Percentiles rank a stretch among this genome's conserved stretches.
phyloP scores from a whole-genome alignment of 768 basidiomycete species.

The button mushroom (Agaricus bisporus) region DNA sequence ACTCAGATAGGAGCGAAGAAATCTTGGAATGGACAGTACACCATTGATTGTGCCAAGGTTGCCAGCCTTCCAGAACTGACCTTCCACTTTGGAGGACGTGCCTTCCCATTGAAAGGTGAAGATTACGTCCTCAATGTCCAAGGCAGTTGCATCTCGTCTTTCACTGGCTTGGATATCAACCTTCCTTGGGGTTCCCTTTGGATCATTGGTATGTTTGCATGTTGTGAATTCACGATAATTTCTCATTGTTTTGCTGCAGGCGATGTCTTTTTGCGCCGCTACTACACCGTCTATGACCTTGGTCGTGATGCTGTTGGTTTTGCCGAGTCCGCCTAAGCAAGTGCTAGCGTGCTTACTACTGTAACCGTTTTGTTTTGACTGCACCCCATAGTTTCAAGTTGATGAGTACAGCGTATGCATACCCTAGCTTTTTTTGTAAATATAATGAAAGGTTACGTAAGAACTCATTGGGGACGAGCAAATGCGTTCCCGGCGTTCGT shows the following conservation, averaged over 20 bases:
- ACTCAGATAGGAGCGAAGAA: constrained; percentile 90
- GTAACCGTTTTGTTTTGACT: not conserved
- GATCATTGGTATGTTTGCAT: constrained; percentile 66
- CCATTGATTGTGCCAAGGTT: constrained; percentile 82
- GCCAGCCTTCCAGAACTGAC: constrained; percentile 77
- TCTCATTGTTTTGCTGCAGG: constrained; percentile 30
- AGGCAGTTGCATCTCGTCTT: constrained; percentile 91
- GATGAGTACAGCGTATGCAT: not conserved
- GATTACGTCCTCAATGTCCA: constrained; percentile 91
- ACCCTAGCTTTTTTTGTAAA: not conserved
- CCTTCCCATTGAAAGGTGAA: constrained; percentile 70
- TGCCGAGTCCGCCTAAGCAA: constrained; percentile 35
- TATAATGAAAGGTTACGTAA: constrained; percentile 3
- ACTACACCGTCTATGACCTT: constrained; percentile 87
- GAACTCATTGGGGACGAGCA: not conserved
- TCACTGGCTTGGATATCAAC: constrained; percentile 89
- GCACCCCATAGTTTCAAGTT: not conserved
- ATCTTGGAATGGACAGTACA: constrained; percentile 95
- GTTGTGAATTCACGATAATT: not conserved
- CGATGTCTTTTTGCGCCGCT: constrained; percentile 89
- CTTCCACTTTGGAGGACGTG: constrained; percentile 77
- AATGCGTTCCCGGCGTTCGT: not conserved
- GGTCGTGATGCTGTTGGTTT: constrained; percentile 80
- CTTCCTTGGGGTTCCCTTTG: constrained; percentile 74
- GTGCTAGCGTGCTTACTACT: not conserved